Conservation (phyloP, 2,329 filamentous ascomycete species). For the Hymenoscyphus salicellus region DNA sequence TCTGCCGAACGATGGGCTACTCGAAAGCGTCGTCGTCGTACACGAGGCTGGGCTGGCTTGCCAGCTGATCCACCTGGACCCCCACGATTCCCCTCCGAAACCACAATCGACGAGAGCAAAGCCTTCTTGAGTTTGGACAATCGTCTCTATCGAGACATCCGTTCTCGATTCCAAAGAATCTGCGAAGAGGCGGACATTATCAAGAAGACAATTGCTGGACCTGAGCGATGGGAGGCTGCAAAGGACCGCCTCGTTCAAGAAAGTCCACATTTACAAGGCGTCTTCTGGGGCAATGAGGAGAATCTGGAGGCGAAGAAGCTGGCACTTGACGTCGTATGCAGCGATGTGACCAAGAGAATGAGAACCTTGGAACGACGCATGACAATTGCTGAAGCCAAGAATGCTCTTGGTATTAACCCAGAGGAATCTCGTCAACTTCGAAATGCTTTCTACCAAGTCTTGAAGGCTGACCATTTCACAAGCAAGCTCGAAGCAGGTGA, state of each 20-base stretch:
- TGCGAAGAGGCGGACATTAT: constrained; percentile 64
- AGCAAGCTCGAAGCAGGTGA: constrained; percentile 71
- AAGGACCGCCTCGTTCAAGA: constrained; percentile 66
- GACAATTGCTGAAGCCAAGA: constrained; percentile 72
- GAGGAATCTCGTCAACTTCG: constrained; percentile 65
- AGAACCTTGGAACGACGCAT: constrained; percentile 63
- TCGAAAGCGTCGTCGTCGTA: constrained; percentile 66
- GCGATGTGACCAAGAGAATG: constrained; percentile 78
- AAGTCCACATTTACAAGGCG: constrained; percentile 58
- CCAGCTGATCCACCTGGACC: constrained; percentile 66
- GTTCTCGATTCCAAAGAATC: constrained; percentile 66
- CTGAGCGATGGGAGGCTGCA: constrained; percentile 68
- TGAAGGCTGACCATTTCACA: constrained; percentile 64
- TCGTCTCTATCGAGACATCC: constrained; percentile 59
- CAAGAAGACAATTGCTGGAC: constrained; percentile 74
- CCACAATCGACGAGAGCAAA: constrained; percentile 76
- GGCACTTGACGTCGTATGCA: constrained; percentile 75
- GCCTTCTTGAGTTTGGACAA: constrained; percentile 63
- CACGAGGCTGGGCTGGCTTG: constrained; percentile 64
- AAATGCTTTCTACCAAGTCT: constrained; percentile 61
- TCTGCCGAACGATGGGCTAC: constrained; percentile 60
- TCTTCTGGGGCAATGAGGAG: constrained; percentile 58
- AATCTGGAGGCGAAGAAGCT: constrained; percentile 61
- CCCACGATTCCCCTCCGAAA: constrained; percentile 77
- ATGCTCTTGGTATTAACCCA: constrained; percentile 65